Conservation (phyloP, 345 rosid genomes). For the Turnera subulata region DNA sequence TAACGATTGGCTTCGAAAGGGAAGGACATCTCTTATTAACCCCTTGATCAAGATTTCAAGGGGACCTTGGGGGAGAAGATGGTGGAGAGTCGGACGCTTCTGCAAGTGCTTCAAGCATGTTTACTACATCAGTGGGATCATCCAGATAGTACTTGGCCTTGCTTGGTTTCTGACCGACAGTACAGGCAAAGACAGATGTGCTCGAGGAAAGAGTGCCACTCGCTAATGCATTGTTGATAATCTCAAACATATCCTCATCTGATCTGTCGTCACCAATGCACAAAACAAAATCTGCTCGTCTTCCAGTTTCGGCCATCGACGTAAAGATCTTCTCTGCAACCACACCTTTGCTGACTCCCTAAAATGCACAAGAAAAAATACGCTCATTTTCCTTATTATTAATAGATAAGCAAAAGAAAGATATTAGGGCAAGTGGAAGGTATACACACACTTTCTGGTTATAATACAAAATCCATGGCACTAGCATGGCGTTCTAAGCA, state of each 20-base stretch:
- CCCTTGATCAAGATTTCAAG: constrained; percentile 14
- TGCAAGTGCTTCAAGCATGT: constrained; percentile 57
- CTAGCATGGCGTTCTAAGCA: no score
- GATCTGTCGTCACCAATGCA: constrained; percentile 77
- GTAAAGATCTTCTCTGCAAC: constrained; percentile 58
- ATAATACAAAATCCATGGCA: no score
- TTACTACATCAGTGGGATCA: constrained; percentile 51
- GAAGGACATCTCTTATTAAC: constrained; percentile 5
- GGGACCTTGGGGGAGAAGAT: constrained; percentile 27
- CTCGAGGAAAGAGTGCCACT: constrained; percentile 37
- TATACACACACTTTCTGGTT: no score
- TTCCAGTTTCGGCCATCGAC: constrained; percentile 41
- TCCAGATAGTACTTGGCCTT: constrained; percentile 91
- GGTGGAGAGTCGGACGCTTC: constrained; percentile 47
- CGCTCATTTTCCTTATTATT: background rate
- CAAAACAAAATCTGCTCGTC: constrained; percentile 54
- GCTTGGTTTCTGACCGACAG: constrained; percentile 96
- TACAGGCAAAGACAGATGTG: constrained; percentile 68
- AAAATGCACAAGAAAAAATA: constrained; percentile 13
- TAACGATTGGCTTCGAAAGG: background rate
- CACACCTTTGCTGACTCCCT: constrained; percentile 66
- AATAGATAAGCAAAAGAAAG: no score
- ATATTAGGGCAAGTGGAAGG: no score
- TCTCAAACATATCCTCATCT: constrained; percentile 78
- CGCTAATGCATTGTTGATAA: constrained; percentile 35